Evolutionary conservation across 177 flowering plant species (phyloP).

Genomic region (Vitis hybrid): DNA sequence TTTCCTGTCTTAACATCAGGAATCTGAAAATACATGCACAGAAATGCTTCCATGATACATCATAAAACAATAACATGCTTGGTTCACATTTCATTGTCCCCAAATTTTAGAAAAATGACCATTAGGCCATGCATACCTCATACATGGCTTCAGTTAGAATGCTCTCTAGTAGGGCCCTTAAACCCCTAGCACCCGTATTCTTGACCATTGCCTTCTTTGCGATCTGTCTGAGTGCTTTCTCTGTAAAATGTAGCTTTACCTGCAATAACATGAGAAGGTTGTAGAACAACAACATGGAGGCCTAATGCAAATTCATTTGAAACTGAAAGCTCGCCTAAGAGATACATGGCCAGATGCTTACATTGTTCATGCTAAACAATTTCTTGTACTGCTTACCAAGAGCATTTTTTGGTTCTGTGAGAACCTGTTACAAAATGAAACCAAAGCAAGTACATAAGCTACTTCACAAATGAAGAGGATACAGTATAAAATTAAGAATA

Average conservation of each 20-base stretch:
- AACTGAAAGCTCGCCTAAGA: background rate
- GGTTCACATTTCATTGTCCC: no score
- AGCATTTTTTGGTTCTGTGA: slow-evolving; percentile 92
- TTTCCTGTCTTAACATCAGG: slow-evolving; percentile 81
- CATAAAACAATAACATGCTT: background rate
- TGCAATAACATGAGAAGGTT: slow-evolving; percentile 26
- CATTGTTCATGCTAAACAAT: slow-evolving; percentile 89
- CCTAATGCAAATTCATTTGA: background rate
- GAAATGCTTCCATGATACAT: background rate
- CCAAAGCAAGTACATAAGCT: background rate
- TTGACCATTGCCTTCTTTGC: slow-evolving; percentile 86
- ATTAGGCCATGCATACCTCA: slow-evolving; percentile 56
- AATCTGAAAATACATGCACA: slow-evolving; percentile 43
- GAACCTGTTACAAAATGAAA: slow-evolving; percentile 50
- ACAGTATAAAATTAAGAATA: background rate
- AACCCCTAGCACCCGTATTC: slow-evolving; percentile 97
- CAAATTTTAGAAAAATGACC: background rate
- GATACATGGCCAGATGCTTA: slow-evolving; percentile 33
- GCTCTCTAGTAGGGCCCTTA: slow-evolving; percentile 81
- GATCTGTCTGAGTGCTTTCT: slow-evolving; percentile 71
- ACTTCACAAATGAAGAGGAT: background rate
- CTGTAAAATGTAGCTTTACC: slow-evolving; percentile 92
- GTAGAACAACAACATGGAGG: slow-evolving; percentile 1
- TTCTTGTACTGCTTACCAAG: slow-evolving; percentile 96
- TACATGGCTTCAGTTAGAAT: slow-evolving; percentile 96